phyloP scores from a whole-genome alignment of 768 basidiomycete genomes.

The Leccinellum rugosiceps region DNA sequence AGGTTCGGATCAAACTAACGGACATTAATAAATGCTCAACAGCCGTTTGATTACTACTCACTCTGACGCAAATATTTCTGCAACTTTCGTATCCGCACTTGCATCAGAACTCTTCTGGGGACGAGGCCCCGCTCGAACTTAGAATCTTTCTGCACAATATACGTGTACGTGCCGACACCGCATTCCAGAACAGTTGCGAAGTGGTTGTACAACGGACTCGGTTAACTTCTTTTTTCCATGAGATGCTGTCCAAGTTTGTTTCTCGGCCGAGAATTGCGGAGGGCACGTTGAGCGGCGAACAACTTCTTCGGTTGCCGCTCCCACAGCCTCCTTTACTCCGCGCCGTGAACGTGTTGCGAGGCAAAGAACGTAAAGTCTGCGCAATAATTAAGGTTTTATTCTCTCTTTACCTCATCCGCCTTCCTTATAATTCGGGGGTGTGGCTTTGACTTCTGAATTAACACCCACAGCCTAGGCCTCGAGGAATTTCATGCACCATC shows the following conservation, averaged over 20 bases:
- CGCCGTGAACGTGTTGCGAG: constrained; percentile 15
- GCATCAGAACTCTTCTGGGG: not conserved
- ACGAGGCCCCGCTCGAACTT: too few species aligned
- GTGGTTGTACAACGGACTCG: not conserved
- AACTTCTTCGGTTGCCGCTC: constrained; percentile 5
- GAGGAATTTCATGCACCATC: not conserved
- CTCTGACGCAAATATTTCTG: not conserved
- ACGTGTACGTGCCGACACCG: not conserved
- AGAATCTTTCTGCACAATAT: too few species aligned
- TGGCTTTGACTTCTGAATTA: not conserved
- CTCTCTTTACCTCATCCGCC: constrained; percentile 13
- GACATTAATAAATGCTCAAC: not conserved
- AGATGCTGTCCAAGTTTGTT: not conserved
- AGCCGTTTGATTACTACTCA: not conserved
- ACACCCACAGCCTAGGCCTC: not conserved
- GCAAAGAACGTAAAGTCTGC: constrained; percentile 24
- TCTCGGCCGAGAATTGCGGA: constrained; percentile 24
- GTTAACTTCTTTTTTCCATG: constrained; percentile 2
- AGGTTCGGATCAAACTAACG: constrained; percentile 2
- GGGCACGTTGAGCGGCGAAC: constrained; percentile 24
- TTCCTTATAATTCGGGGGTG: not conserved
- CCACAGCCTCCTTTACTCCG: constrained; percentile 22
- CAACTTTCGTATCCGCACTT: not conserved
- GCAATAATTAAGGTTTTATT: constrained; percentile 8
- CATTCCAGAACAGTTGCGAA: not conserved